Evolutionary conservation across 2,329 filamentous ascomycete genomes (phyloP).

Genomic region (Penicillium sp.): DNA sequence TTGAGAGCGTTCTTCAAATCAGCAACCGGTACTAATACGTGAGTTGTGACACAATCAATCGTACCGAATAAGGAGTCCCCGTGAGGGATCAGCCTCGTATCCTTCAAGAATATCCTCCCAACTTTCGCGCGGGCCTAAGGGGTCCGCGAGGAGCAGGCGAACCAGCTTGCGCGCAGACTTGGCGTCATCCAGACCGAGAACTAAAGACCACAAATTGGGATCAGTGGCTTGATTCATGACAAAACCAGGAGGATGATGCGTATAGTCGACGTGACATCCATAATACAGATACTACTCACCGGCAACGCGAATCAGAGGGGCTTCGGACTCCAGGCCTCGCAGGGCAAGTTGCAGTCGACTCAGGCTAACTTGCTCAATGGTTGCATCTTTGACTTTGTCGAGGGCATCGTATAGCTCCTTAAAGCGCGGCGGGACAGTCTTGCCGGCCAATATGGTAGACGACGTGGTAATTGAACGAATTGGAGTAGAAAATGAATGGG

Average conservation of each 20-base stretch:
- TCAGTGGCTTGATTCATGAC: neutral
- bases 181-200: constrained; percentile 52
- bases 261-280: neutral
- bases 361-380: constrained; percentile 56
- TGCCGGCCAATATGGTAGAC: constrained; percentile 54
- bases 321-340: constrained; percentile 54
- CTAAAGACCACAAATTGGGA: constrained; percentile 30
- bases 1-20: neutral
- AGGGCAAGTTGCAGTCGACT: constrained; percentile 60
- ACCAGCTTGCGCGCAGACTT: constrained; percentile 59
- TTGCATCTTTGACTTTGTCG: constrained; percentile 50
- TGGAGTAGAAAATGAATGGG: constrained; percentile 35
- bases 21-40: neutral
- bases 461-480: constrained; percentile 37
- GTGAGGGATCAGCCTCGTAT: constrained; percentile 47
- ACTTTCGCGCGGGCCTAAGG: constrained; percentile 58
- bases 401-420: constrained; percentile 55
- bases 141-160: constrained; percentile 67
- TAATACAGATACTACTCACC: constrained; percentile 38
- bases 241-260: neutral
- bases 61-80: constrained; percentile 64
- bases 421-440: constrained; percentile 52
- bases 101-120: constrained; percentile 65
- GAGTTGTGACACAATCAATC: neutral
- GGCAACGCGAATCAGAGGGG: constrained; percentile 56